Conservation (phyloP, 2,329 filamentous ascomycete genomes). For the Arthrobotrys iridis region DNA sequence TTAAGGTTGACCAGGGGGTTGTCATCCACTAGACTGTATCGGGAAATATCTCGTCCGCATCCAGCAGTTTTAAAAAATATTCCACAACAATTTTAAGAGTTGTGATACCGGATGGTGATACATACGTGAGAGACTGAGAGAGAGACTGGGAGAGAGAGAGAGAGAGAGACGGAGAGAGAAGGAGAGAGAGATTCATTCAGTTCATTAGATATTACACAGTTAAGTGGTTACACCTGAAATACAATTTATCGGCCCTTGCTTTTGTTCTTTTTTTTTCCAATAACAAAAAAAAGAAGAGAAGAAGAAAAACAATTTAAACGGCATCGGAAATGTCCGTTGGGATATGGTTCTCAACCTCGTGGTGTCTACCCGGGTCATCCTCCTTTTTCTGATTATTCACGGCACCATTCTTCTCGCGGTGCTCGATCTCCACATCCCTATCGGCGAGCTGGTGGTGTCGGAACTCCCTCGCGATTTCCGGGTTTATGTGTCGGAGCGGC, state of each 20-base stretch:
- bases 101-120: too few species aligned
- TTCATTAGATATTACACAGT: too few species aligned
- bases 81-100: not conserved
- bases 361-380: not conserved
- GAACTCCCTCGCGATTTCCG: slow-evolving; percentile 30
- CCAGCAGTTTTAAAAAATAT: not conserved
- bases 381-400: not conserved
- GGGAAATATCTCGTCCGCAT: not conserved
- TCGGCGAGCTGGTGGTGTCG: slow-evolving; percentile 3
- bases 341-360: not conserved
- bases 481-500: slow-evolving; percentile 18
- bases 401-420: not conserved
- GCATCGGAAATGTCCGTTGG: slow-evolving; percentile 25
- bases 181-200: too few species aligned
- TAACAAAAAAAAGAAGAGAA: too few species aligned
- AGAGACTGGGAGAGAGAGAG: too few species aligned
- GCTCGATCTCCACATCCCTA: slow-evolving; percentile 29
- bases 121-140: too few species aligned
- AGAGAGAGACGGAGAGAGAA: too few species aligned
- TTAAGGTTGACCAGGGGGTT: slow-evolving; percentile 25
- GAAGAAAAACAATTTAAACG: not conserved
- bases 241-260: too few species aligned
- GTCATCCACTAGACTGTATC: not conserved
- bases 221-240: too few species aligned
- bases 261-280: too few species aligned